phyloP scores from a whole-genome alignment of 2,329 filamentous ascomycete genomes.

The Apiospora koreana region DNA sequence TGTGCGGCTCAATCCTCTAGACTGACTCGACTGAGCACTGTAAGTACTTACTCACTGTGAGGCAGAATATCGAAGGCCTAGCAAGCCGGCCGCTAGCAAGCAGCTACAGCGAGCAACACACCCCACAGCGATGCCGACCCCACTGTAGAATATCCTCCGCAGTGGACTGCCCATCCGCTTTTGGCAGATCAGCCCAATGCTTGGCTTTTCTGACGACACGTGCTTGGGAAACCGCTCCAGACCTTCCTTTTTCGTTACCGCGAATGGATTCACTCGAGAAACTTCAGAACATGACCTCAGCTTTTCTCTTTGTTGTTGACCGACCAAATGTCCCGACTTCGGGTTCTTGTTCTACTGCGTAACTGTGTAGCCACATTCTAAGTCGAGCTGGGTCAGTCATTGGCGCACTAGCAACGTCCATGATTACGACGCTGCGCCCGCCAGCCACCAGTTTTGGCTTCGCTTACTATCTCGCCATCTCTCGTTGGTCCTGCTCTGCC shows the following conservation, averaged over 20 bases:
- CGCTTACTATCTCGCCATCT: neutral
- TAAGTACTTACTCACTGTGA: neutral
- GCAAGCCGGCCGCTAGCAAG: too few relatives aligned
- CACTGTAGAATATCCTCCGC: neutral
- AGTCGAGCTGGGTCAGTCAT: neutral
- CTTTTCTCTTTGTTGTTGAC: neutral
- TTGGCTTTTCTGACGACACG: conserved; percentile 4
- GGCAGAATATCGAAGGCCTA: neutral
- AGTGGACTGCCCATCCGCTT: neutral
- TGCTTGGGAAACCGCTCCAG: neutral
- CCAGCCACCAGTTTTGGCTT: too few relatives aligned
- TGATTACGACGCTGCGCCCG: neutral
- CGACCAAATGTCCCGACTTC: neutral
- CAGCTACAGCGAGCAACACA: neutral
- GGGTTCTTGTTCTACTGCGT: too few relatives aligned
- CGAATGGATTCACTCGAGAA: neutral
- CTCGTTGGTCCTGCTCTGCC: neutral
- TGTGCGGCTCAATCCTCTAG: neutral
- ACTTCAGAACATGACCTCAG: too few relatives aligned
- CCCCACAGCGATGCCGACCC: neutral
- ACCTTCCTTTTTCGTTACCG: neutral
- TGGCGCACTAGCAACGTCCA: neutral
- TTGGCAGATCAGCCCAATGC: conserved; percentile 6
- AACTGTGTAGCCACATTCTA: too few relatives aligned
- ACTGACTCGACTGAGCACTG: too few relatives aligned